Percentiles rank a stretch among this genome's conserved stretches.
Conservation (phyloP, 208 protist species). For the Acanthamoeba healyi region DNA sequence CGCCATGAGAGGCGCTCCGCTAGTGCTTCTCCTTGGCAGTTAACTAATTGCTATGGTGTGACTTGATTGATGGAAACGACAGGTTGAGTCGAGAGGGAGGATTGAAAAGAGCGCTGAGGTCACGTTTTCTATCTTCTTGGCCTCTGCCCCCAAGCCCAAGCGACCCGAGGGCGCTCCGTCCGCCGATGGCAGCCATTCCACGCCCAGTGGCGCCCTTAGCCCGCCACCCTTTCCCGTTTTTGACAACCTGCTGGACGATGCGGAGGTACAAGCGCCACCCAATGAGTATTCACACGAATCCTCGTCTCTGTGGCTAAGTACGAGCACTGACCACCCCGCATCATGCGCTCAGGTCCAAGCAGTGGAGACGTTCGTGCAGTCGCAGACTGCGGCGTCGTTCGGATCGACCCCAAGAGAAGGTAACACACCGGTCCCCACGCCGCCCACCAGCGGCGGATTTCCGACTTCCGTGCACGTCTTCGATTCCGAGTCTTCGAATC, state of each 20-base stretch:
- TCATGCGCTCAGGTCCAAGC: background rate
- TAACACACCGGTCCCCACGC: background rate
- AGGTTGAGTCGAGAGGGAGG: background rate
- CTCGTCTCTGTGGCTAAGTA: too few relatives aligned
- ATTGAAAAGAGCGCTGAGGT: constrained; percentile 26
- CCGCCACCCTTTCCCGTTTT: background rate
- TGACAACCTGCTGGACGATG: constrained; percentile 44
- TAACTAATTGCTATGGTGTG: too few relatives aligned
- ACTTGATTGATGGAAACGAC: too few relatives aligned
- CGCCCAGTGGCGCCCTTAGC: background rate
- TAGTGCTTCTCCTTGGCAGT: too few relatives aligned
- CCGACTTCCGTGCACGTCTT: background rate
- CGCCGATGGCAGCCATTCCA: background rate
- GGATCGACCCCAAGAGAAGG: background rate
- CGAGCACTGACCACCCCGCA: too few relatives aligned
- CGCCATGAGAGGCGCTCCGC: background rate
- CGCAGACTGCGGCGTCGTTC: background rate
- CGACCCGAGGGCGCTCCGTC: background rate
- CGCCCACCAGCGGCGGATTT: background rate
- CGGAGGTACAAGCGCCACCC: background rate
- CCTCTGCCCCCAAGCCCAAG: constrained; percentile 24
- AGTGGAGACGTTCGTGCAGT: background rate
- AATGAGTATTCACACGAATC: background rate
- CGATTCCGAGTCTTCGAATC: background rate
- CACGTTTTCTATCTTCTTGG: constrained; percentile 34